Percentiles rank a stretch among this genome's conserved stretches.
Conservation (phyloP, 2,329 filamentous ascomycete genomes). For the Metarhizium album region DNA sequence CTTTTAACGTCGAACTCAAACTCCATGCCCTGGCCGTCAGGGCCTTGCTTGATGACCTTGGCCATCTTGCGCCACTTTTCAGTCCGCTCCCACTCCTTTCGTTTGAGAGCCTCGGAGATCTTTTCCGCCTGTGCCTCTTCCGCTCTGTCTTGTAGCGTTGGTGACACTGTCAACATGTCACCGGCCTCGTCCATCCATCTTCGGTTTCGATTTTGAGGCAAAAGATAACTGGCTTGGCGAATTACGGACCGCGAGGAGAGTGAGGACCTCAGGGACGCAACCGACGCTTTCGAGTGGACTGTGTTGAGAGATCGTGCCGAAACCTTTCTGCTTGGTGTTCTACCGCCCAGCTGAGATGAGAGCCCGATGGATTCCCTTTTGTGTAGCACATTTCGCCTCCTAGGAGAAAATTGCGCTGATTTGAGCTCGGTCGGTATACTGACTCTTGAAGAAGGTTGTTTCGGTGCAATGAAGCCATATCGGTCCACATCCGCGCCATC, state of each 20-base stretch:
- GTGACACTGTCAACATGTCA: slow-evolving; percentile 53
- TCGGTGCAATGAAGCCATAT: slow-evolving; percentile 54
- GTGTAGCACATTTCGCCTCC: slow-evolving; percentile 34
- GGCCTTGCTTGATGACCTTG: slow-evolving; percentile 40
- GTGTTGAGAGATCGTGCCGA: slow-evolving; percentile 50
- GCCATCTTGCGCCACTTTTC: slow-evolving; percentile 62
- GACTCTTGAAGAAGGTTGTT: slow-evolving; percentile 27
- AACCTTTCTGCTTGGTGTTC: slow-evolving; percentile 41
- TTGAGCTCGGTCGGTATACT: slow-evolving; percentile 30
- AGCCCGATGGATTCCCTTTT: slow-evolving; percentile 25
- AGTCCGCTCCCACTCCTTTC: slow-evolving; percentile 50
- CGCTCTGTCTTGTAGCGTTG: slow-evolving; percentile 42
- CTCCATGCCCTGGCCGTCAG: slow-evolving; percentile 48
- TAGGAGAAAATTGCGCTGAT: slow-evolving; percentile 33
- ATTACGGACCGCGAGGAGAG: slow-evolving; percentile 45
- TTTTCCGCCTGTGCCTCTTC: slow-evolving; percentile 45
- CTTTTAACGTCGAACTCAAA: slow-evolving; percentile 74
- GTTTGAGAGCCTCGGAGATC: slow-evolving; percentile 44
- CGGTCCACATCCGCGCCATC: slow-evolving; percentile 51
- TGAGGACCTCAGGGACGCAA: slow-evolving; percentile 40
- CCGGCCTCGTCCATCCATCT: slow-evolving; percentile 54
- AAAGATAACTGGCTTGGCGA: slow-evolving; percentile 45
- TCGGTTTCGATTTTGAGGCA: slow-evolving; percentile 51
- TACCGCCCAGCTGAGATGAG: slow-evolving; percentile 29
- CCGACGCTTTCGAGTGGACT: slow-evolving; percentile 41